Base-by-base conservation (phyloP, 352 stramenopile species). In the Peronospora destructor region DNA sequence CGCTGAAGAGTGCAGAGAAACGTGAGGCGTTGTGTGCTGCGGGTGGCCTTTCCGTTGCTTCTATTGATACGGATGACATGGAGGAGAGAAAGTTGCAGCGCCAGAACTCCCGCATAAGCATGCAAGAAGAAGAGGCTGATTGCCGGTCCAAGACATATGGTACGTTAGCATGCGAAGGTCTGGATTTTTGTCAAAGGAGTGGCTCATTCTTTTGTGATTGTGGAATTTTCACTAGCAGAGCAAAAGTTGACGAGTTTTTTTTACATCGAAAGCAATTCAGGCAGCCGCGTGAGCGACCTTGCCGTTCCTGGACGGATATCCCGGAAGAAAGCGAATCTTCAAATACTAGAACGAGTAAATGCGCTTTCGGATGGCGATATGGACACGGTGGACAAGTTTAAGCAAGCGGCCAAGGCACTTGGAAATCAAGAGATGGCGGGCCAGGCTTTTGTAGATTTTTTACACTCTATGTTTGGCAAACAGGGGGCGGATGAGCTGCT, bases 351-450 rank as follows among this genome's bases (percentile, higher is more conserved):
- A 21, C 64, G 62, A n/a, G 76, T 90, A 6, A 73, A 83, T 41
- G 53, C 64, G 42, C 65, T 84, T 9, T 71, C 76, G 11, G 59
- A 57, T 1, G 72, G 70, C n/a, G 59, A 87, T 38, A n/a, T 56
- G 4, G 54, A 75, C 29, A 64, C 59, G 19, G 65, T 90, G 10
- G 43, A 49, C 3, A 61, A 79, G 25, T 90, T 90, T 49, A 87
- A 86, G 50, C 69, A 77, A 29, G 72, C 72, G 11, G 78, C 78
- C 4, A 85, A 85, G 37, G 71, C 72, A 5, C 70, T 89, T 17
- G 78, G 78, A 19, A 87, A 73, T 34, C 64, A 84, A 47, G 73
- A 87, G 25, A 87, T 89, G 76, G 76, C 62, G 19, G 70, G 67
- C 4, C 55, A 71, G 43, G 71, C 70, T 21, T 89, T 89, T 47